Evolutionary conservation across 2,329 filamentous ascomycete genomes (phyloP), one percentile per base, ranked within the genome.

Genomic region (Fusarium goolgardi): DNA sequence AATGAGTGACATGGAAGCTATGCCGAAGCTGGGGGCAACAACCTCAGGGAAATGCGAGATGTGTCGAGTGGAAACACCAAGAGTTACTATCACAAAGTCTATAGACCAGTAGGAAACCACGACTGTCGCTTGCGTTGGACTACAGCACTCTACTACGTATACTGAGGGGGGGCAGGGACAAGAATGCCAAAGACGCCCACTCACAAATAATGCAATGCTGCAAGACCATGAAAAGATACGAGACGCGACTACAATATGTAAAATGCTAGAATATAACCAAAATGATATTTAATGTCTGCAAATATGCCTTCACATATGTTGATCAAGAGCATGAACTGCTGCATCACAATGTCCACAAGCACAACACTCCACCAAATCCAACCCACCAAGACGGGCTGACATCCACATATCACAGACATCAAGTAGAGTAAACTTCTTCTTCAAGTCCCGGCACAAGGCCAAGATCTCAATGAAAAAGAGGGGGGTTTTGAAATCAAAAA

Each of bases 401-500:
- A 37, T 10, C 20, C 7, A 27, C 27, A 44, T 7, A 35, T 35
- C n/a, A 50, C 9, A 27, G 6, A n/a, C 29, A 55, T 29, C 37
- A 44, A 11, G 11, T 5, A 49, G 25, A 54, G 41, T 9, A 11
- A 39, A 10, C 16, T 53, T 70, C 66, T 68, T 71, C 69, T 71
- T 71, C 69, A 57, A 71, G 66, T 7, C 69, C 40, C 23, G 27
- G 55, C 57, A 27, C 59, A 45, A 66, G 52, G 59, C 69, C 25
- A 31, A 40, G 34, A 51, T 41, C 63, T 25, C 54, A 71, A 71
- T 71, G 69, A 70, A 70, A 70, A 71, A 71, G 59, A 15, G 6
- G 34, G 11, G 16, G 25, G n/a, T 13, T 37, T 21, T 39, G 20
- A 20, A 35, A 61, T 27, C 57, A 69, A 71, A 71, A 69, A 67